Evolutionary conservation across 768 basidiomycete species (phyloP), one percentile per base, ranked within the genome.

Genomic region (Pleurotus sapidus): DNA sequence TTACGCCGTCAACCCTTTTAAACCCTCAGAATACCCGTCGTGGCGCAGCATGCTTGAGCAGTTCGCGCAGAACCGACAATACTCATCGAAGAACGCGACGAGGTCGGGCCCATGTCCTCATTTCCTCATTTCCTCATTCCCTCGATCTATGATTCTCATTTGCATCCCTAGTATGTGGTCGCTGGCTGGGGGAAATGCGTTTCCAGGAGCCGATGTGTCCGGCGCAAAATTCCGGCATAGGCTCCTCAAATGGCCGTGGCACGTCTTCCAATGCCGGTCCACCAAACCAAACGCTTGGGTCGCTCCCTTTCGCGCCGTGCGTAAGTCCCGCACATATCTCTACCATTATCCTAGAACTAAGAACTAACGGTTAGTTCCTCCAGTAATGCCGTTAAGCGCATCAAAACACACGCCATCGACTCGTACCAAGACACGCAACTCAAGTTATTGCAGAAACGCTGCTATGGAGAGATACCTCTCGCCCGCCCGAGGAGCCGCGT

Each of bases 341-440:
- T 12, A 23, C 30, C 55, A 14, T 53, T 54, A 1, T 37, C 38
- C 42, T 5, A n/a, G n/a, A n/a, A n/a, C n/a, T n/a, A n/a, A 17
- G 15, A 42, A 17, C 18, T 40, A 24, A 39, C 14, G 5, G 4
- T 25, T 40, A 1, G 4, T 25, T 40, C 9, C 15, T 53, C 15
- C 47, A 78, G 77, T 46, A 67, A 70, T 34, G 70, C 74, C 58
- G 65, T 68, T 7, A 73, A 71, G 23, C 61, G 64, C 1, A 43
- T 77, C 9, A 70, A 59, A 57, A 66, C 64, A 7, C 64, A 73
- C 5, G 69, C 77, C 1, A 72, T 74, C 11, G 43, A 51, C 37
- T 59, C 61, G 17, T 79, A 70, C 71, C 73, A 68, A 50, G 69
- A 67, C 14, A 70, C 77, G 3, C 64, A 71, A 18, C 57, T 78